Evolutionary conservation across 495 filamentous ascomycete species (phyloP).

Genomic region (Trichoderma asperelloides): DNA sequence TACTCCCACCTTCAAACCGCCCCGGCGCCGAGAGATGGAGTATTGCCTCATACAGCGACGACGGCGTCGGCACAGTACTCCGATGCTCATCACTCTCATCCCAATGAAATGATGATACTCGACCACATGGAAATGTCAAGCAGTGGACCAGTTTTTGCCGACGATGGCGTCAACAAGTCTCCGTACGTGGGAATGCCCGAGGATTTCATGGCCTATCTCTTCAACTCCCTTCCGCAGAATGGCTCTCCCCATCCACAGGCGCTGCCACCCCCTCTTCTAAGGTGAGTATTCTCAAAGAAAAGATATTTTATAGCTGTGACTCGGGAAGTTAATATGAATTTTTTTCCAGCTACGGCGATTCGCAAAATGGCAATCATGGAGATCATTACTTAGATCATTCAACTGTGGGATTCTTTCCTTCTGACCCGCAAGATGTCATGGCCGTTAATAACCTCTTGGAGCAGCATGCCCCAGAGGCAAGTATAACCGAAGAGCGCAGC

Average conservation of each 20-base stretch:
- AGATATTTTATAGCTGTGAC: not conserved
- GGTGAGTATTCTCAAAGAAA: not conserved
- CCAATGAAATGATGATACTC: constrained; percentile 47
- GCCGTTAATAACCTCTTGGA: constrained; percentile 86
- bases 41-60: constrained; percentile 27
- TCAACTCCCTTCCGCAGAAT: constrained; percentile 52
- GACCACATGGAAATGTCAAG: constrained; percentile 59
- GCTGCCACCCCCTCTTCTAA: not conserved
- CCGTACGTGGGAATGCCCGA: constrained; percentile 79
- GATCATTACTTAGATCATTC: constrained; percentile 39
- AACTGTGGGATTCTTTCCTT: constrained; percentile 44
- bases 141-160: constrained; percentile 76
- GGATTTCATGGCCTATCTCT: constrained; percentile 86
- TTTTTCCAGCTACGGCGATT: constrained; percentile 38
- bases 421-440: constrained; percentile 66
- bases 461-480: constrained; percentile 64
- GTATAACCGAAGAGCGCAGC: constrained; percentile 81
- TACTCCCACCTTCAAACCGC: constrained; percentile 27
- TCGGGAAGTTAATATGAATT: constrained; percentile 10
- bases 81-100: constrained; percentile 37
- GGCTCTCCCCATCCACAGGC: constrained; percentile 24
- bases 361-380: constrained; percentile 35
- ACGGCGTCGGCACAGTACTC: constrained; percentile 32
- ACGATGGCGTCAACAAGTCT: constrained; percentile 69
- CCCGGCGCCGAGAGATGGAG: constrained; percentile 18